These are phyloP conservation scores for Handroanthus guayacan DNA, from an alignment of 257 asterid genomes.

Conservation along the genomic window DNA sequence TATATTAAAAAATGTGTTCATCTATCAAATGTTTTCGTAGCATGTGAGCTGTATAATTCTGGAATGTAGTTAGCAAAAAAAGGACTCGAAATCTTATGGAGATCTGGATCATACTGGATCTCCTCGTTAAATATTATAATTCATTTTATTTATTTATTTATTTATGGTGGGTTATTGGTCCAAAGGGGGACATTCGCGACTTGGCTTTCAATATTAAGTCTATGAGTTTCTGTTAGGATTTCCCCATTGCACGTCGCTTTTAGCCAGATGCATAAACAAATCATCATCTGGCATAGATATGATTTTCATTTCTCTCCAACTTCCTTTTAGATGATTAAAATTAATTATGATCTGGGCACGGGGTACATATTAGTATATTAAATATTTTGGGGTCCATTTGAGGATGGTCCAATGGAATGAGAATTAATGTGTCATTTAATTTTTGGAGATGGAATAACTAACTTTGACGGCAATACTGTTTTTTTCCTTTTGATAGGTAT, in stretches of 20 bases:
- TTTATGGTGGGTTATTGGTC: not conserved
- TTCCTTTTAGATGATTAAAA: too few species aligned
- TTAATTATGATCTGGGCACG: too few species aligned
- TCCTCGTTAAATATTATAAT: not conserved
- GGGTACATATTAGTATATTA: not conserved
- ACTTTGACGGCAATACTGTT: too few species aligned
- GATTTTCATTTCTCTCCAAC: not conserved
- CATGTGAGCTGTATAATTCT: conserved; percentile 18
- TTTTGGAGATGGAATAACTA: too few species aligned
- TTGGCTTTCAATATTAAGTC: not conserved
- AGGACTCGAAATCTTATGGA: not conserved
- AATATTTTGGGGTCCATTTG: too few species aligned
- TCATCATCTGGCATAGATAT: not conserved
- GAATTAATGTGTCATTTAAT: too few species aligned
- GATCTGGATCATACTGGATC: not conserved
- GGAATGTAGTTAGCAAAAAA: conserved; percentile 26
- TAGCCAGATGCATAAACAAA: not conserved
- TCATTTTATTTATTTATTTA: not conserved
- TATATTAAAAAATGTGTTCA: not conserved
- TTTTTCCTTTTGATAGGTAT: too few species aligned
- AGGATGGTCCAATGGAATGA: too few species aligned
- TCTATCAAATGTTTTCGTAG: conserved; percentile 15
- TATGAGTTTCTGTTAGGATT: conserved; percentile 5
- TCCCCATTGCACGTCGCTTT: not conserved
- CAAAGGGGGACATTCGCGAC: not conserved